A percentile compares a stretch with the other conserved stretches of the same genome.
Evolutionary conservation across 2,329 filamentous ascomycete species (phyloP).

Genomic region (Magnaporthiopsis poae): DNA sequence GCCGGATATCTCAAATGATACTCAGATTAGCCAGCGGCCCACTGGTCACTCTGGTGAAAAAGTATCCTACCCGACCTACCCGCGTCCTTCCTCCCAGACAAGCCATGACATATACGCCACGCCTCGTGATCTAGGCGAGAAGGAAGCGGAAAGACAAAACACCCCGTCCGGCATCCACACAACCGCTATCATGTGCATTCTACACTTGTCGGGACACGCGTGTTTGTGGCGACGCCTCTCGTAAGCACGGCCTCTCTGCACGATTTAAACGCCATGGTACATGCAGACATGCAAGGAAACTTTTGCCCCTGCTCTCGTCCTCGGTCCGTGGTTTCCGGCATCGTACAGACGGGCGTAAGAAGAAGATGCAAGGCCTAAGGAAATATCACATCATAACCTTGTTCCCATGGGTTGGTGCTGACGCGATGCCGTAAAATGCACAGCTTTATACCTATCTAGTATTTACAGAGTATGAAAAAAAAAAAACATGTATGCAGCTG

Average conservation of each 20-base stretch:
- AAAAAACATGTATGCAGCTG: background rate
- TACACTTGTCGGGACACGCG: background rate
- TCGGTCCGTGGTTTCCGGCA: no score
- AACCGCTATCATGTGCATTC: background rate
- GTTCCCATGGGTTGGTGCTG: background rate
- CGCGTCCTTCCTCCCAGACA: no score
- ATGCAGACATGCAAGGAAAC: background rate
- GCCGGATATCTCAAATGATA: no score
- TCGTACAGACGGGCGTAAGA: background rate
- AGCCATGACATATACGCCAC: no score
- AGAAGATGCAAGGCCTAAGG: background rate
- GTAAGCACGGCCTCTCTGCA: background rate
- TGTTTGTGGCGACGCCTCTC: background rate
- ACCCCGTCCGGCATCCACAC: no score
- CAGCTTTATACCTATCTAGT: background rate
- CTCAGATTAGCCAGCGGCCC: no score
- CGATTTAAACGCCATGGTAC: background rate
- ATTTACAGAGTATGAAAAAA: background rate
- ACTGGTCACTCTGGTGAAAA: no score
- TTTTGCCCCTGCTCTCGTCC: background rate
- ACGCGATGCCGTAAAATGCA: background rate
- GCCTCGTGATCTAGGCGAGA: no score
- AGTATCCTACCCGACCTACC: no score
- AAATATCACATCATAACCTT: background rate
- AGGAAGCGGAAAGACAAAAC: no score